Evolutionary conservation across 2,329 filamentous ascomycete genomes (phyloP), one percentile per base, ranked within the genome.

Genomic region (Pseudocercospora pini-densiflorae): DNA sequence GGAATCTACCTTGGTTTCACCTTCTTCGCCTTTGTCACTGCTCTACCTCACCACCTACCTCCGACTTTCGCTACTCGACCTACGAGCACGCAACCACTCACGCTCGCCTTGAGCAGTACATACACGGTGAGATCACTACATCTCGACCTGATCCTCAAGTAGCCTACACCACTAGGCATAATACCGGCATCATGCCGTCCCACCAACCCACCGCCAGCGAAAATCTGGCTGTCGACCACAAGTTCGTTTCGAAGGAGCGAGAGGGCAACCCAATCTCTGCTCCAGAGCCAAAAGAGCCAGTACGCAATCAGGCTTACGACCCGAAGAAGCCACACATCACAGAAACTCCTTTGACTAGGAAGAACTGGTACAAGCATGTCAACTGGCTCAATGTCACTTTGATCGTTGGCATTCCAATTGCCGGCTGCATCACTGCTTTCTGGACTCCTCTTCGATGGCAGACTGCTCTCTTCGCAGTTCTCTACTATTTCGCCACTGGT

Each of bases 281-380:
- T 8, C 55, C 55, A 54, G 51, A 59, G 29, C 60, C 60, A 66
- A 36, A 79, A 67, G 84, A 86, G 80, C 84, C 84, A 36, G 84
- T 85, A 76, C 80, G 82, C 62, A 84, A 83, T 72, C 72, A 78
- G 54, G 82, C 82, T 59, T 85, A 86, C 76, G 83, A 87, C 73
- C 83, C 86, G 59, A 87, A 90, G 84, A 97, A 96, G 83, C 86
- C 90, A 76, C 93, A 97, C 81, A 95, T 97, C 81, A 89, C 92
- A 71, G 93, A 96, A 71, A 87, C 88, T 70, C 90, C 91, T 65
- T 90, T 96, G 74, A 97, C 92, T 67, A 86, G 85, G 80, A 83
- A 85, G 75, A 97, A 97, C 84, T 95, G 92, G 92, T 89, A 93
- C 82, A 90, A 94, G 83, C 93, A 97, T 78, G 87, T 97, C 84